A percentile compares a stretch with the other conserved stretches of the same genome.
These are phyloP conservation scores for Fusarium sp. DNA, from an alignment of 2,329 filamentous ascomycete species.

Conservation along the genomic window DNA sequence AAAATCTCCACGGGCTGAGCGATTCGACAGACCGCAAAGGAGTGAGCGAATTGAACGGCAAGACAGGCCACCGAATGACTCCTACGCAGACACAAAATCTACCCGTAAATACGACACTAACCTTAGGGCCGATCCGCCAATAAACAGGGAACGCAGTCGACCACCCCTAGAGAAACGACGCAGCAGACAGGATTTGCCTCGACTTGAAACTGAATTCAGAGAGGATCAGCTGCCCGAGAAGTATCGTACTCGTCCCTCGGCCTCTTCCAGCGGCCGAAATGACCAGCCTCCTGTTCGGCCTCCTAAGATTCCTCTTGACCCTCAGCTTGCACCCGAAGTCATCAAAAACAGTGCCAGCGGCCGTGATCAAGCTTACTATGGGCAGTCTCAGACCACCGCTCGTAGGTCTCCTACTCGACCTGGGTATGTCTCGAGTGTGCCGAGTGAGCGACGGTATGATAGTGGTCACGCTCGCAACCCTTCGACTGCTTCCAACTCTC, in stretches of 20 bases:
- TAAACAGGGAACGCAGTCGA: constrained; percentile 40
- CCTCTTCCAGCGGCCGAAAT: constrained; percentile 49
- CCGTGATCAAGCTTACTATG: constrained; percentile 59
- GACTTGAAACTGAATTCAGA: constrained; percentile 59
- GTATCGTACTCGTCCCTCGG: constrained; percentile 55
- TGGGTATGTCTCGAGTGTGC: constrained; percentile 49
- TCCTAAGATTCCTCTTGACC: constrained; percentile 51
- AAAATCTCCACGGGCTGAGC: constrained; percentile 29
- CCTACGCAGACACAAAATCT: constrained; percentile 24
- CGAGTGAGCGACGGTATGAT: constrained; percentile 47
- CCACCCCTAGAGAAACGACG: constrained; percentile 48
- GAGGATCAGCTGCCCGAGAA: constrained; percentile 49
- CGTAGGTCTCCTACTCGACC: constrained; percentile 50
- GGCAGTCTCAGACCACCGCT: constrained; percentile 29
- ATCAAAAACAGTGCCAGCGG: constrained; percentile 58
- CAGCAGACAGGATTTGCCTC: constrained; percentile 59
- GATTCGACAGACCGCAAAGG: constrained; percentile 23
- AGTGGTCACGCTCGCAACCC: constrained; percentile 44
- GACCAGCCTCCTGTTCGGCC: constrained; percentile 51
- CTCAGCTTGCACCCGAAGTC: constrained; percentile 58
- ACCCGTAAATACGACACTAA: constrained; percentile 33
- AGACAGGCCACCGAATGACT: constrained; percentile 24
- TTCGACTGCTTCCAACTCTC: constrained; percentile 48
- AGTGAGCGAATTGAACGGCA: constrained; percentile 27
- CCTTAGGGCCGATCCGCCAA: constrained; percentile 33